These are phyloP conservation scores for Lablab purpureus DNA, from an alignment of 306 rosid genomes.

Conservation along the genomic window DNA sequence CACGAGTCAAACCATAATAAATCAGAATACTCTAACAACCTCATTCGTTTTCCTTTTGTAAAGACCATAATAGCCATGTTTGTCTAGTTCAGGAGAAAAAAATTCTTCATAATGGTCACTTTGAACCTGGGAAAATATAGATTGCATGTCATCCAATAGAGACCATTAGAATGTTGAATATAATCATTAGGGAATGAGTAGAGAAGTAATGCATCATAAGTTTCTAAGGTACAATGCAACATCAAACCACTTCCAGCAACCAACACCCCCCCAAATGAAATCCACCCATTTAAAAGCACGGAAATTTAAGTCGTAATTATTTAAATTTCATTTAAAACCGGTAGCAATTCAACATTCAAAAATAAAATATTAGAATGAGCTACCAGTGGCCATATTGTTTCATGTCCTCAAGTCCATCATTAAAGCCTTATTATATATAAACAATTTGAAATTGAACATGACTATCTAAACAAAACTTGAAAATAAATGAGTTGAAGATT, in stretches of 20 bases:
- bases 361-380: neutral
- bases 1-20: neutral
- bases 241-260: neutral
- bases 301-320: neutral
- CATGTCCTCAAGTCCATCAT: neutral
- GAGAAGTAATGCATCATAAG: conserved; percentile 9
- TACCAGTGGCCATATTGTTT: conserved; percentile 4
- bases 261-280: neutral
- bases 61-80: conserved; percentile 93
- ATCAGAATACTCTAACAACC: conserved; percentile 57
- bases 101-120: conserved; percentile 90
- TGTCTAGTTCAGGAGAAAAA: conserved; percentile 95
- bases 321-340: conserved; percentile 19
- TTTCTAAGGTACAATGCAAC: conserved; percentile 19
- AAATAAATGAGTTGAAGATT: neutral
- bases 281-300: neutral
- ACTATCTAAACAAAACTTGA: neutral
- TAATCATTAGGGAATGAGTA: conserved; percentile 7
- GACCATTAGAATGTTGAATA: neutral
- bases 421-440: conserved; percentile 21
- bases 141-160: conserved; percentile 35
- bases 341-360: conserved; percentile 24
- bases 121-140: conserved; percentile 71
- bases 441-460: conserved; percentile 22
- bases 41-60: conserved; percentile 95